These are phyloP conservation scores for Talaromyces proteolyticus DNA, from an alignment of 495 filamentous ascomycete genomes.

Conservation along the genomic window DNA sequence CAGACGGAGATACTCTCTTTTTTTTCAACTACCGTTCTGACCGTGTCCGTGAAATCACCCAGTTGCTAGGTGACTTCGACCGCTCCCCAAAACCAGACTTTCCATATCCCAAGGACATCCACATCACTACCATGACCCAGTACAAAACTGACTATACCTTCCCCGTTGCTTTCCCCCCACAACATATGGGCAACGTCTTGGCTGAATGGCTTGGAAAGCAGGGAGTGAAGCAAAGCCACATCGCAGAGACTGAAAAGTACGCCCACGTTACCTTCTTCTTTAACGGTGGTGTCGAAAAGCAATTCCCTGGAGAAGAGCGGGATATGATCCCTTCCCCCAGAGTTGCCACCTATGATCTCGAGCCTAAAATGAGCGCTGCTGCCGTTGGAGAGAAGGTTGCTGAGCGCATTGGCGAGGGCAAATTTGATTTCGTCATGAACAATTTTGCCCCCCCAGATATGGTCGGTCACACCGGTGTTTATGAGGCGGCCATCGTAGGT, in stretches of 20 bases:
- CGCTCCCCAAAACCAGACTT: constrained; percentile 86
- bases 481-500: constrained; percentile 88
- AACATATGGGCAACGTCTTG: constrained; percentile 93
- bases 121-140: constrained; percentile 95
- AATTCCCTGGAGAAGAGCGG: constrained; percentile 83
- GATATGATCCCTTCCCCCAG: constrained; percentile 67
- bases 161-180: constrained; percentile 87
- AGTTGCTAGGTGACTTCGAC: constrained; percentile 87
- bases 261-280: constrained; percentile 99
- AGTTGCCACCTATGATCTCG: constrained; percentile 93
- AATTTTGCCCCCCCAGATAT: constrained; percentile 99
- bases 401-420: constrained; percentile 72
- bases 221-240: constrained; percentile 82
- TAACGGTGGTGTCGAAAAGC: constrained; percentile 97
- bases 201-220: constrained; percentile 93
- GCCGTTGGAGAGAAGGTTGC: constrained; percentile 80
- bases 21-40: constrained; percentile 99
- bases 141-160: constrained; percentile 96
- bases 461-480: constrained; percentile 98
- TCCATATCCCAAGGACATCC: constrained; percentile 87
- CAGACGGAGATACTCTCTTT: constrained; percentile 89
- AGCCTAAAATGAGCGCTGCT: constrained; percentile 93
- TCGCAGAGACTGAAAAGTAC: constrained; percentile 99
- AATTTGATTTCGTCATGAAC: constrained; percentile 97
- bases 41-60: constrained; percentile 93